Conservation (phyloP, 306 rosid genomes). For the Prunus campanulata region DNA sequence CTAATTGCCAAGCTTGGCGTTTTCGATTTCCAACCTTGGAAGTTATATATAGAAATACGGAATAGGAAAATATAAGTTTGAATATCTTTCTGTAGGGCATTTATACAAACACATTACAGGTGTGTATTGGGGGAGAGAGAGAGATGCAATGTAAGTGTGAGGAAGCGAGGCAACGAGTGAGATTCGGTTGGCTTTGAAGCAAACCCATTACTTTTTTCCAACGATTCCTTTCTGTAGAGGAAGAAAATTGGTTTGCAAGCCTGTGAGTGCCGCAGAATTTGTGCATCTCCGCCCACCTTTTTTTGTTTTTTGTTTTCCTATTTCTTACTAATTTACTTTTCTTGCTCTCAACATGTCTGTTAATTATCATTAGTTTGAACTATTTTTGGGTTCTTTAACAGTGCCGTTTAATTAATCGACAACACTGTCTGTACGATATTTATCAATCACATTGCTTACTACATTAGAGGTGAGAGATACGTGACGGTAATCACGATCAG, state of each 20-base stretch:
- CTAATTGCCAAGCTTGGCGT: slow-evolving; percentile 40
- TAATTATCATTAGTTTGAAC: background rate
- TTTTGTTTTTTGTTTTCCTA: background rate
- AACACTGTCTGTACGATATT: background rate
- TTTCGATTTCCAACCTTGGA: slow-evolving; percentile 39
- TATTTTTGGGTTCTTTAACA: background rate
- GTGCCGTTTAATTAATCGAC: background rate
- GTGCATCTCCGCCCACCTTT: slow-evolving; percentile 18
- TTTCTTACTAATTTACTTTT: slow-evolving; percentile 11
- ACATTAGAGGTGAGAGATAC: background rate
- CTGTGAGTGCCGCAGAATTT: slow-evolving; percentile 67
- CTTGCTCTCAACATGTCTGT: background rate
- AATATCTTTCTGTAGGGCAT: background rate
- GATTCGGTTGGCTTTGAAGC: slow-evolving; percentile 99
- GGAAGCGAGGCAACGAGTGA: slow-evolving; percentile 78
- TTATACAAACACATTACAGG: slow-evolving; percentile 9
- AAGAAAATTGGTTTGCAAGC: slow-evolving; percentile 76
- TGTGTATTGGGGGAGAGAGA: slow-evolving; percentile 25
- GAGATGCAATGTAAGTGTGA: slow-evolving; percentile 56
- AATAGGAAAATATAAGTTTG: slow-evolving; percentile 5
- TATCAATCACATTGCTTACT: background rate
- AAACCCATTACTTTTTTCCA: slow-evolving; percentile 81
- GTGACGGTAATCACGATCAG: background rate
- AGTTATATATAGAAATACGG: slow-evolving; percentile 41
- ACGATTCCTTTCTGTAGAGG: slow-evolving; percentile 79